A percentile compares a stretch with the other conserved stretches of the same genome.
Conservation (phyloP, 2,329 filamentous ascomycete species). For the Colletotrichum euphorbiae region DNA sequence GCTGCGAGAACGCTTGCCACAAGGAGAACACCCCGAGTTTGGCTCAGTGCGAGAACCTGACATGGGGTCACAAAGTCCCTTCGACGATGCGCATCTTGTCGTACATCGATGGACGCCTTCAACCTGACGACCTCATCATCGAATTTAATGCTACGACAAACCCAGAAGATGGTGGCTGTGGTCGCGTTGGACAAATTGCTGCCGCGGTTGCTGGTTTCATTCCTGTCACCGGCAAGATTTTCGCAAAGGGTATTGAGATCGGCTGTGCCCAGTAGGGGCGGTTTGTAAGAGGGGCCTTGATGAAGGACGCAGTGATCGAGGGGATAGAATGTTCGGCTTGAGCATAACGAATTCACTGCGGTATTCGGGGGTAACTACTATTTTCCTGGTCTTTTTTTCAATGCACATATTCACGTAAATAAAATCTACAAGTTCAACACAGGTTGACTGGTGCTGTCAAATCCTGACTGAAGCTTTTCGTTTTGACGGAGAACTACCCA, state of each 20-base stretch:
- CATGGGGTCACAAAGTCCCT: constrained; percentile 39
- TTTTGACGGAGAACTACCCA: too few relatives aligned
- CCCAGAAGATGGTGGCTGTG: constrained; percentile 31
- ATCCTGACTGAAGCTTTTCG: too few relatives aligned
- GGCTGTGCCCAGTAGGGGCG: constrained; percentile 23
- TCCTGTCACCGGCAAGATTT: constrained; percentile 27
- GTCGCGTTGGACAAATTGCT: constrained; percentile 28
- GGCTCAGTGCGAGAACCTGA: constrained; percentile 36
- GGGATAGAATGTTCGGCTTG: too few relatives aligned
- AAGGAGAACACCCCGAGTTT: constrained; percentile 28
- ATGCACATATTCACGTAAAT: too few relatives aligned
- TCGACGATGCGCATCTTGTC: constrained; percentile 36
- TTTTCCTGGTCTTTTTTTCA: too few relatives aligned
- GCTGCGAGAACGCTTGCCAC: constrained; percentile 28
- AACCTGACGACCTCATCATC: constrained; percentile 38
- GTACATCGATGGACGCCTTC: constrained; percentile 38
- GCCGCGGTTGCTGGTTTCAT: constrained; percentile 37
- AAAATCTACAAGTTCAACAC: too few relatives aligned
- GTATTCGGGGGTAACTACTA: too few relatives aligned
- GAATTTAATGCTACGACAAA: constrained; percentile 29
- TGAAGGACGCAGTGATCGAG: too few relatives aligned
- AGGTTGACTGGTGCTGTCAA: too few relatives aligned
- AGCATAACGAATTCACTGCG: too few relatives aligned
- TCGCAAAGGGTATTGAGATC: constrained; percentile 33
- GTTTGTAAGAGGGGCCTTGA: background rate